phyloP scores from a whole-genome alignment of 176 grass and related monocot genomes.

The Sorghum bicolor region DNA sequence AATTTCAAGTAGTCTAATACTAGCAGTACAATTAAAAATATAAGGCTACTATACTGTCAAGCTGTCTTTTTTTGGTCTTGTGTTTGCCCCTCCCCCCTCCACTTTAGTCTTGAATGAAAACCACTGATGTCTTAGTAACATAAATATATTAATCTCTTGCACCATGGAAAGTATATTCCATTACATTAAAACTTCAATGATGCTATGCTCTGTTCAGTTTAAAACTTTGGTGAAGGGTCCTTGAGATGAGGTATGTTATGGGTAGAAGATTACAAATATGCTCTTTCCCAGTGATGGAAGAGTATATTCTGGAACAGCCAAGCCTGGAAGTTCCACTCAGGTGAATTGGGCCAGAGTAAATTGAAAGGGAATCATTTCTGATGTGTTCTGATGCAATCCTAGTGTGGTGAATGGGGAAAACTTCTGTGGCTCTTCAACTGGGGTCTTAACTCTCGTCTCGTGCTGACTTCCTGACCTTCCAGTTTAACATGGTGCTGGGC shows the following conservation, averaged over 20 bases:
- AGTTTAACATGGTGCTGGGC: conserved; percentile 34
- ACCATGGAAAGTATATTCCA: conserved; percentile 1
- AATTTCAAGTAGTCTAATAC: background rate
- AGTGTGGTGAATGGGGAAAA: conserved; percentile 26
- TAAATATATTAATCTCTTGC: conserved; percentile 29
- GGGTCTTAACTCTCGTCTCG: conserved; percentile 26
- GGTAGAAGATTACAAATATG: background rate
- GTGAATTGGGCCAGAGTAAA: conserved; percentile 18
- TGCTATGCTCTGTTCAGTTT: background rate
- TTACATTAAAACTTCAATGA: conserved; percentile 17
- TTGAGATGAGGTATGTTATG: conserved; percentile 1
- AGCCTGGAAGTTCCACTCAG: conserved; percentile 5
- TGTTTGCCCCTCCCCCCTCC: background rate
- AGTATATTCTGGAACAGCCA: background rate
- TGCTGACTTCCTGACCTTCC: conserved; percentile 46
- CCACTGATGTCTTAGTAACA: conserved; percentile 32
- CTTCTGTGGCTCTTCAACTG: conserved; percentile 26
- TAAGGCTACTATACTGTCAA: conserved; percentile 11
- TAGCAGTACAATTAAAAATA: conserved; percentile 32
- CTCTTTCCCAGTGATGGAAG: conserved; percentile 14
- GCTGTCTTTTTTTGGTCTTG: conserved; percentile 7
- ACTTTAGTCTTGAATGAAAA: conserved; percentile 20
- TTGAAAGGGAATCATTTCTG: conserved; percentile 25
- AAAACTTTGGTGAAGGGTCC: conserved; percentile 8
- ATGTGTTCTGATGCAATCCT: conserved; percentile 30